These are phyloP conservation scores for Saccharata proteae DNA, from an alignment of 2,329 filamentous ascomycete genomes.

Conservation along the genomic window DNA sequence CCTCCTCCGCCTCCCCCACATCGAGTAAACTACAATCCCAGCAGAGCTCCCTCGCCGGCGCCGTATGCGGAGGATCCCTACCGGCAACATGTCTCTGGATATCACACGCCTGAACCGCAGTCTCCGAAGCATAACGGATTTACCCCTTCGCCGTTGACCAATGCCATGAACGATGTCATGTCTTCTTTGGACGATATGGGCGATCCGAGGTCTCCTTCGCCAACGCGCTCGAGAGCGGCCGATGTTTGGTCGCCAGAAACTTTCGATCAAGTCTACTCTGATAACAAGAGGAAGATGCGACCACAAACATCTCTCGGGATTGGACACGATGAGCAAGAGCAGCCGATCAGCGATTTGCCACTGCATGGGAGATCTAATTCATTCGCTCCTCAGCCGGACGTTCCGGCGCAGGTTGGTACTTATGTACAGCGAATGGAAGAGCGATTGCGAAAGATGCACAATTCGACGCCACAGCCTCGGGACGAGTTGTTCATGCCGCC, in stretches of 20 bases:
- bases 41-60: slow-evolving; percentile 36
- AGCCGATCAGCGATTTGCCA: slow-evolving; percentile 31
- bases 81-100: slow-evolving; percentile 31
- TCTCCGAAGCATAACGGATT: slow-evolving; percentile 44
- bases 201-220: slow-evolving; percentile 40
- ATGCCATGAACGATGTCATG: slow-evolving; percentile 98
- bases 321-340: slow-evolving; percentile 43
- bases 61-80: slow-evolving; percentile 13
- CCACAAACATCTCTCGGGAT: slow-evolving; percentile 66
- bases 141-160: slow-evolving; percentile 83
- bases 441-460: slow-evolving; percentile 59
- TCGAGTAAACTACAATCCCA: slow-evolving; percentile 41
- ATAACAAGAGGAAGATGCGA: slow-evolving; percentile 26
- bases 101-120: slow-evolving; percentile 51
- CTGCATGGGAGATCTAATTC: slow-evolving; percentile 4
- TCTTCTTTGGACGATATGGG: slow-evolving; percentile 84
- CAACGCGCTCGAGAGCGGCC: slow-evolving; percentile 44
- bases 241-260: slow-evolving; percentile 87
- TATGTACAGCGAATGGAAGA: slow-evolving; percentile 91
- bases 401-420: slow-evolving; percentile 62
- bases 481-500: slow-evolving; percentile 40
- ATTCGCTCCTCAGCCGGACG: slow-evolving; percentile 32
- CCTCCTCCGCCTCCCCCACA: slow-evolving; percentile 79
- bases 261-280: slow-evolving; percentile 49
- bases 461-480: slow-evolving; percentile 18